Percentiles rank a stretch among this genome's conserved stretches.
These are phyloP conservation scores for Amphichorda felina DNA, from an alignment of 2,329 filamentous ascomycete species.

Conservation along the genomic window DNA sequence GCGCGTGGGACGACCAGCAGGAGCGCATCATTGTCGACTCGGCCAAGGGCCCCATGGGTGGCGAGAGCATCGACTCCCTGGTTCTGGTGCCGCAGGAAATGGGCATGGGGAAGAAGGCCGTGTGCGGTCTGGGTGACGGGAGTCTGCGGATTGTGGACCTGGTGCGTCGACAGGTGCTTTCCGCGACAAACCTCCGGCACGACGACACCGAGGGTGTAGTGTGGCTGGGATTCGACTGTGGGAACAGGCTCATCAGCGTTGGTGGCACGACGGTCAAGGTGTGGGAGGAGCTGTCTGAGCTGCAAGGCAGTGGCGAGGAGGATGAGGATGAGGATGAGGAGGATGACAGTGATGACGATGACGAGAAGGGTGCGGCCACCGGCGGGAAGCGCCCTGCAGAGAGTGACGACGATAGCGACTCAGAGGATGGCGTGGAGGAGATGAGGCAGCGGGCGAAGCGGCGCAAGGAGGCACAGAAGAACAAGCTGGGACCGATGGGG, in stretches of 20 bases:
- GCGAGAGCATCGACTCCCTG: conserved; percentile 73
- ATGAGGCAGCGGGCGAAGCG: conserved; percentile 33
- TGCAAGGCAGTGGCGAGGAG: conserved; percentile 28
- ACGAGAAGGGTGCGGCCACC: conserved; percentile 24
- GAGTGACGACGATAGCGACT: conserved; percentile 30
- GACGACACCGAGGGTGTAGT: conserved; percentile 83
- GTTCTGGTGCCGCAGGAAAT: conserved; percentile 59
- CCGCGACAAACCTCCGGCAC: conserved; percentile 50
- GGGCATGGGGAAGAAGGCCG: conserved; percentile 60
- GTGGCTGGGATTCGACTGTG: conserved; percentile 71
- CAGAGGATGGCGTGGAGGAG: conserved; percentile 17
- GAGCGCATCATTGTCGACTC: conserved; percentile 71
- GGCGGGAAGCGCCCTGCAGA: conserved; percentile 13
- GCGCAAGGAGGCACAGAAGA: conserved; percentile 27
- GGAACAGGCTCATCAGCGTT: conserved; percentile 78
- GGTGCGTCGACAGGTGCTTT: conserved; percentile 59
- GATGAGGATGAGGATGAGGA: conserved; percentile 36
- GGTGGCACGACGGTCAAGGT: conserved; percentile 81
- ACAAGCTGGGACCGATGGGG: conserved; percentile 34
- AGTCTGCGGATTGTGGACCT: conserved; percentile 67
- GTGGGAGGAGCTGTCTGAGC: conserved; percentile 69
- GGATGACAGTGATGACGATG: conserved; percentile 31
- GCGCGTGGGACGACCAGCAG: conserved; percentile 90
- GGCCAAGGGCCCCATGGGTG: conserved; percentile 26
- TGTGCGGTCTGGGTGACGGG: conserved; percentile 74